A percentile compares a stretch with the other conserved stretches of the same genome.
Evolutionary conservation across 768 basidiomycete species (phyloP).

Genomic region (Lyophyllum shimeji): DNA sequence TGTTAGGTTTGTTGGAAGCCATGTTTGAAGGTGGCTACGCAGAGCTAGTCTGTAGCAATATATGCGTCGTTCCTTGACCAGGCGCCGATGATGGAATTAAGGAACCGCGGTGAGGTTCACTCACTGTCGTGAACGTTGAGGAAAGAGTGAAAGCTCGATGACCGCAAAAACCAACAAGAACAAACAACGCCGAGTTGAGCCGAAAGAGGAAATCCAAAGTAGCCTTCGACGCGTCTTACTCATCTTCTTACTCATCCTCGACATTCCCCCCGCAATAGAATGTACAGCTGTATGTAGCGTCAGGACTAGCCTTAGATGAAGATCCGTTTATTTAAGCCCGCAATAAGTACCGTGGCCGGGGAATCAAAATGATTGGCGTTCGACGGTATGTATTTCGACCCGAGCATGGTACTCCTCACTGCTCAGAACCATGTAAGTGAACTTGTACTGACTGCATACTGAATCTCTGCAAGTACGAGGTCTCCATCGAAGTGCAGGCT

Average conservation of each 20-base stretch:
- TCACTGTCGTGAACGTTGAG: neutral
- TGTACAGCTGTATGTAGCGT: too few relatives aligned
- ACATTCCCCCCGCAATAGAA: too few relatives aligned
- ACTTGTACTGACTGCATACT: too few relatives aligned
- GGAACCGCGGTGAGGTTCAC: neutral
- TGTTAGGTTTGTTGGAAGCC: constrained; percentile 55
- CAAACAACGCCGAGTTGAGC: neutral
- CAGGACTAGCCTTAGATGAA: too few relatives aligned
- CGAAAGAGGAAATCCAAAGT: neutral
- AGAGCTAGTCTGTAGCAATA: neutral
- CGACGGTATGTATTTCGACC: too few relatives aligned
- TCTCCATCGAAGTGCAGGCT: too few relatives aligned
- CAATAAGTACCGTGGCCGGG: too few relatives aligned
- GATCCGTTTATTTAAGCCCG: too few relatives aligned
- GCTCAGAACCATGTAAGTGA: too few relatives aligned
- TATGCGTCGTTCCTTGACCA: neutral
- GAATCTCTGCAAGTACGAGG: too few relatives aligned
- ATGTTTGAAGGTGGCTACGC: neutral
- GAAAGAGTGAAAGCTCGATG: neutral
- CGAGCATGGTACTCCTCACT: too few relatives aligned
- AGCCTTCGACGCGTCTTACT: neutral
- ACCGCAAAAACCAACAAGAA: neutral
- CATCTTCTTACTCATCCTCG: neutral
- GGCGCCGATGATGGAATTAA: neutral
- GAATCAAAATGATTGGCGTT: too few relatives aligned